Base-by-base conservation (phyloP, 116 monocot species). In the Papilionanthe hybrid region DNA sequence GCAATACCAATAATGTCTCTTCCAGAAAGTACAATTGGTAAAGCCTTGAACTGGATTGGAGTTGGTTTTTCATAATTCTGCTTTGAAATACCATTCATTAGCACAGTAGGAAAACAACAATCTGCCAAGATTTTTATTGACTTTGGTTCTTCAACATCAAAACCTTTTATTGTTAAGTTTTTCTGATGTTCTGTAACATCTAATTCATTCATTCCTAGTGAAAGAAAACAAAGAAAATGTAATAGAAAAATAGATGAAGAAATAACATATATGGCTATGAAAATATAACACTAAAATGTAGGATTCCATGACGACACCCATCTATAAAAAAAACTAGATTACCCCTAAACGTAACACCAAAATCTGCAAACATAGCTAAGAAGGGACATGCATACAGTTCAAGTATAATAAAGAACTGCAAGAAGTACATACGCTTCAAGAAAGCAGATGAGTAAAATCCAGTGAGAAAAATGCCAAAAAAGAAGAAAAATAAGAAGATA, bases 1-100 rank as follows among this genome's bases (percentile, higher is more conserved):
- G 99, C 99, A 86, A 99, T 99, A 76, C 99, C 99, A 81, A 95
- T 99, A 28, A 99, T 87, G 83, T 99, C 99, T 82, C 95, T 95
- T 82, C 99, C 99, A 78, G 93, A 95, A 42, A 99, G 93, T 4
- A 86, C 86, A 69, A 99, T 86, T 15, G 99, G 95, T 22, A 99
- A 66, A 75, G 99, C 90, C 80, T 99, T 95, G 78, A 95, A 95
- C 55, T 99, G 99, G 77, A 99, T 93, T 81, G 95, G 47, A 68
- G 99, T 99, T 82, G 99, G 99, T 80, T 91, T 99, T 79, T 99
- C 93, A 85, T 95, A 99, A 27, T 87, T 86, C 75, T 99, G 99
- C 85, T 99, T 99, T 57, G 89, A 73, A 74, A 99, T 99, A 45
- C 90, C 93, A 83, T 79, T 84, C 90, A 89, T 88, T 82, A 99